Base-by-base conservation (phyloP, 371 early-diverging fungal species). In the Mortierella sp. region DNA sequence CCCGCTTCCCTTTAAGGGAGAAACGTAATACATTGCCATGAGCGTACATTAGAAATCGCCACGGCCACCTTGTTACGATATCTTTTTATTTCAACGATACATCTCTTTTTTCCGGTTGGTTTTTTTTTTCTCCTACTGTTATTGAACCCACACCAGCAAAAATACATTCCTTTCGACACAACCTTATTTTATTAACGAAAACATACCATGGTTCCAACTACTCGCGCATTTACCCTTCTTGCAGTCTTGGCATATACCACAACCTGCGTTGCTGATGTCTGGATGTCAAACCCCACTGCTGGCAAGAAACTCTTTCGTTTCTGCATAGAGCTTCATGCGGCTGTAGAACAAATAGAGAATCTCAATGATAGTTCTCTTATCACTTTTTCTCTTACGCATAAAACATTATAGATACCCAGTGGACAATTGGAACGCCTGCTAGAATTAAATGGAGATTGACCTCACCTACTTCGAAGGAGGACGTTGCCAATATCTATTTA, bases 401-500 rank as follows among this genome's bases (percentile, higher is more conserved):
- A 26, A 29, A 43, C 17, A 45, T 19, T 19, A 10, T 56, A 77
- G 78, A 5, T 17, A 77, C 72, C 4, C 23, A 42, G 2, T 77
- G 78, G 72, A 63, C 53, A 31, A 61, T 72, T 37, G 78, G 78
- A 15, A 17, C 12, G 22, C 28, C 55, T 9, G 54, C 66, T 13
- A 51, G 49, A 13, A 56, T 77, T 32, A 51, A 31, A n/a, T 77
- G 78, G 78, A 47, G 22, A 26, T 19, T 77, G 61, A 65, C 2
- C 15, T 3, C 51, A 10, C 65, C 68, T 0, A 65, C 56, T 19
- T 8, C 64, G 19, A 60, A 59, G 61, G 10, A 15, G 0, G 53
- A 72, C 31, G 19, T 56, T 2, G 72, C 57, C 5, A 65, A 56
- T 0, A 65, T 77, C 13, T 72, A 61, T 23, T 37, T 77, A 23